These are phyloP conservation scores for Phytophthora chlamydospora DNA, from an alignment of 352 stramenopile species.

Conservation along the genomic window DNA sequence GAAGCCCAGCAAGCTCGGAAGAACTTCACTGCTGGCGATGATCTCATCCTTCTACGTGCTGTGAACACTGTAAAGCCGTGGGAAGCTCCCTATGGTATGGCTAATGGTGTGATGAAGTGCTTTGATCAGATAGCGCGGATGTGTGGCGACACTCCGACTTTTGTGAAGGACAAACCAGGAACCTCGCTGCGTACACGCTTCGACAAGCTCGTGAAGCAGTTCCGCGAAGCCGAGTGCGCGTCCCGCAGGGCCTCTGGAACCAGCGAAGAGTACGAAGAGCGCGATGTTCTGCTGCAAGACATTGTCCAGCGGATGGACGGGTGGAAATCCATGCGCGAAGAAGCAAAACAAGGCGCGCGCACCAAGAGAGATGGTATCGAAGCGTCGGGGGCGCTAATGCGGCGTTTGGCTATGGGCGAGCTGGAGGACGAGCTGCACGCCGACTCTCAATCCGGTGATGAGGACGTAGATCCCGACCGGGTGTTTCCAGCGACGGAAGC, in stretches of 20 bases:
- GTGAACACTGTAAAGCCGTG: constrained; percentile 4
- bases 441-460: too few relatives aligned
- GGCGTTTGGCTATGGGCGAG: constrained; percentile 7
- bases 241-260: constrained; percentile 3
- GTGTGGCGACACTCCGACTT: neutral
- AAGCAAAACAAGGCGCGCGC: constrained; percentile 1
- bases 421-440: constrained; percentile 10
- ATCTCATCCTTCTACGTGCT: constrained; percentile 6
- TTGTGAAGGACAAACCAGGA: neutral
- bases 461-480: too few relatives aligned
- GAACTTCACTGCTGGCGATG: too few relatives aligned
- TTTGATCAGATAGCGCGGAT: constrained; percentile 6
- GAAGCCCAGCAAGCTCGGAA: too few relatives aligned
- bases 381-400: constrained; percentile 6
- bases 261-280: constrained; percentile 15
- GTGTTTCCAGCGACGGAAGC: too few relatives aligned
- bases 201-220: constrained; percentile 2
- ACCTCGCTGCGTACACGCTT: constrained; percentile 9
- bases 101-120: constrained; percentile 10
- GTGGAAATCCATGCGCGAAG: constrained; percentile 1
- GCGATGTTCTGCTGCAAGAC: constrained; percentile 16
- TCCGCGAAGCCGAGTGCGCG: neutral
- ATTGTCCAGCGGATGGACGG: constrained; percentile 8
- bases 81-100: neutral
- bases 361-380: constrained; percentile 10